Evolutionary conservation across 768 basidiomycete species (phyloP), one percentile per base, ranked within the genome.

Genomic region (Chalciporus piperatus): DNA sequence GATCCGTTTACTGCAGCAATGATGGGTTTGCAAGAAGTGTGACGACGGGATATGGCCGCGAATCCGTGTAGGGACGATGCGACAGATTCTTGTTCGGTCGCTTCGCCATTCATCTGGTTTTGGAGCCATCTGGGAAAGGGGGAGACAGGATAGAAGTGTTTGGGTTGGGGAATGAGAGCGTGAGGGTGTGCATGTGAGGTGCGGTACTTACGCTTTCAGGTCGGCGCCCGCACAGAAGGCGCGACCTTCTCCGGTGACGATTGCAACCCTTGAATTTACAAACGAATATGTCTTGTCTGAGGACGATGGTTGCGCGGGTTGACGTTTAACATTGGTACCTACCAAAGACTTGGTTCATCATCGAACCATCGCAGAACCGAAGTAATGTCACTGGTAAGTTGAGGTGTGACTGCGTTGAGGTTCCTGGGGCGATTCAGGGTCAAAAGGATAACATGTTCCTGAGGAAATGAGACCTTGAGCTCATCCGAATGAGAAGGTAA

Each of bases 1-100:
- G 83, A 78, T n/a, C 89, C 89, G 51, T 83, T 80, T 1, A 90
- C 89, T 3, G 90, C 89, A 12, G 89, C 90, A 42, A 92, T 85
- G 46, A 90, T 80, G 6, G 88, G 88, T 62, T 92, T 92, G 54
- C 67, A 73, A 1, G 80, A 80, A 32, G 65, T 66, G 37, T 74
- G 76, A 4, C 90, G 77, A 22, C 86, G 79, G 2, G 89, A 91
- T 35, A 92, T 70, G 32, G 85, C 80, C 1, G 79, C 90, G 65
- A 92, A 91, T 6, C 89, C 88, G 54, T 85, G 69, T 1, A 71
- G 50, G 22, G 77, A 73, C 2, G 66, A 52, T 0, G 70, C 67
- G 11, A 76, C 47, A 20, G 57, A 47, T 56, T 78, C 73, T 55
- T 76, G 76, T 57, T 85, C 78, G 48, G 71, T 72, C 1, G 62